phyloP scores from a whole-genome alignment of 208 protist genomes.

The Wallacemonas sp. region DNA sequence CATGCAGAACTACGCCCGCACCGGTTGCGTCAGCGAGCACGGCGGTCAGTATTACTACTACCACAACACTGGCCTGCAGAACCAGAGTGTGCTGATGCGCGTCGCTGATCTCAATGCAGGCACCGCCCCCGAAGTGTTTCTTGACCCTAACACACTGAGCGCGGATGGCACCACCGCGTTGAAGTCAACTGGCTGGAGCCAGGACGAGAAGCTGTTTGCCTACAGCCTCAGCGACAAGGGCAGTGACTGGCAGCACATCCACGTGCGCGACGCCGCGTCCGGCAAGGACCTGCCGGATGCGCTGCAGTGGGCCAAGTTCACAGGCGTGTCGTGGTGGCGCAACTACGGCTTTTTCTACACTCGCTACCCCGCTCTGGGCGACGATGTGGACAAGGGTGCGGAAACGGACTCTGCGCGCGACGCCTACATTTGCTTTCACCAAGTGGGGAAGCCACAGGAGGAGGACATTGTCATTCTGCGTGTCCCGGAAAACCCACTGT shows the following conservation, averaged over 20 bases:
- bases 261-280: slow-evolving; percentile 57
- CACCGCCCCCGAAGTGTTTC: slow-evolving; percentile 58
- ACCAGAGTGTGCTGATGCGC: slow-evolving; percentile 80
- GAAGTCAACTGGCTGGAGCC: slow-evolving; percentile 48
- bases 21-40: slow-evolving; percentile 53
- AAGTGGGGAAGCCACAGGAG: slow-evolving; percentile 65
- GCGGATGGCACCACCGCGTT: slow-evolving; percentile 87
- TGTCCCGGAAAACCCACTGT: slow-evolving; percentile 75
- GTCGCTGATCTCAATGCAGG: too few species aligned
- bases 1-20: slow-evolving; percentile 83
- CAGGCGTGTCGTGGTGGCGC: slow-evolving; percentile 75
- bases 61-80: slow-evolving; percentile 92
- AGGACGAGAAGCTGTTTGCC: slow-evolving; percentile 76
- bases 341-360: slow-evolving; percentile 94
- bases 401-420: slow-evolving; percentile 84
- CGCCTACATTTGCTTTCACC: slow-evolving; percentile 89
- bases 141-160: slow-evolving; percentile 90
- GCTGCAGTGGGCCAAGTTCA: slow-evolving; percentile 91
- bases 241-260: slow-evolving; percentile 89
- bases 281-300: slow-evolving; percentile 63
- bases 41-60: slow-evolving; percentile 83
- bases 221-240: slow-evolving; percentile 89
- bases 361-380: slow-evolving; percentile 69
- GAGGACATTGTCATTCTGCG: slow-evolving; percentile 76
- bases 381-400: slow-evolving; percentile 72